Base-by-base conservation (phyloP, 495 filamentous ascomycete genomes). In the Lasiosphaeria ovina region DNA sequence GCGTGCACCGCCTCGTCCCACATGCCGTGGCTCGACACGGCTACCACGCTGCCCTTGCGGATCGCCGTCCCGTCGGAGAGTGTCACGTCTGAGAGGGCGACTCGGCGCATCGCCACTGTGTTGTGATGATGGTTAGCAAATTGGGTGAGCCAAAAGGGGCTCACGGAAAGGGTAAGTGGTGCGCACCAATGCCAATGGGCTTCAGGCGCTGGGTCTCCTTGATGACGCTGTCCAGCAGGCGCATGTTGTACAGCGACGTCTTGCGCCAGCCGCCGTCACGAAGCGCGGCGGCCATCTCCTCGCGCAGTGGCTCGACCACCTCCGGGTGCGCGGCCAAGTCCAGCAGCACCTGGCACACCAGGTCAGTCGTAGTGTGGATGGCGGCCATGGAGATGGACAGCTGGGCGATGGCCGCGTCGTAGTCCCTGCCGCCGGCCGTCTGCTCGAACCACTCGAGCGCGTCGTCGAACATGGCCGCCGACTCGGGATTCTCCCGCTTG, bases 141-240 rank as follows among this genome's bases (percentile, higher is more conserved):
- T 50, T 6, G 40, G 50, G 14, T 45, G 35, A 0, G 31, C 12
- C 3, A 32, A 51, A 35, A n/a, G 32, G 51, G 32, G 44, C 12
- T 42, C 7, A 42, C 38, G n/a, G n/a, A 17, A 50, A 31, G 7
- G 14, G 16, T 35, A 36, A 44, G 24, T 3, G 54, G n/a, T 6
- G 48, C 55, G 5, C 6, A 57, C 55, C 24, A 9, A 54, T 40
- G 38, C 65, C 63, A 4, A 72, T 49, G 2, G 76, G 77, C 50
- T 76, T 75, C 12, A 79, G 8, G 3, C 80, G 66, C 62, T 77
- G 75, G 14, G 66, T 69, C 62, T 81, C 80, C 57, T 79, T 81
- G 44, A 81, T 51, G 7, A 78, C 72, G 68, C 76, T 79, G 64
- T 84, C 81, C 64, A 86, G 69, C 44, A 82, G 61, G 59, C 79